Conservation (phyloP, 331 rosid genomes). For the Erythrophleum ivorense region DNA sequence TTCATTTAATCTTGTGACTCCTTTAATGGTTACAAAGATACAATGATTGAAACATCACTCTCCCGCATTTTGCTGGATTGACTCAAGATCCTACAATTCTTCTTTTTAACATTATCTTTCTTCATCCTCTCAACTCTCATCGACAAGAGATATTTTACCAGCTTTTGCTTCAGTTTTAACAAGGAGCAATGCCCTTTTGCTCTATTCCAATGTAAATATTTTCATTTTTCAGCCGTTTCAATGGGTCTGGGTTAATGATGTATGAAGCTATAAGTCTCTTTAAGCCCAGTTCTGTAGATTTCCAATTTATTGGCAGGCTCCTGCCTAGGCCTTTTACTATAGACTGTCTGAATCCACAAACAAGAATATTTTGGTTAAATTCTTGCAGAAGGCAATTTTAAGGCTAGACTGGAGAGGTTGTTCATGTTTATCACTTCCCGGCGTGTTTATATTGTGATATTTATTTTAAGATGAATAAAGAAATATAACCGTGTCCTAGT, state of each 20-base stretch:
- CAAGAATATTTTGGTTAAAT: too few species aligned
- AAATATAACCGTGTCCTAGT: too few species aligned
- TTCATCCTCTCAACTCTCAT: slow-evolving; percentile 51
- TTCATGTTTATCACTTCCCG: too few species aligned
- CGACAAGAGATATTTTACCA: slow-evolving; percentile 58
- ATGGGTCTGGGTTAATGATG: neutral
- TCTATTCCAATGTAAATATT: too few species aligned
- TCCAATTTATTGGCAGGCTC: neutral
- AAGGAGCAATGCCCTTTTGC: slow-evolving; percentile 9
- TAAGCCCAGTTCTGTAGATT: neutral
- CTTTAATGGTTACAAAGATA: slow-evolving; percentile 31
- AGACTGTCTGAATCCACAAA: neutral
- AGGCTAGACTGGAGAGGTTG: too few species aligned
- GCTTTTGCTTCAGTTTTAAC: slow-evolving; percentile 68
- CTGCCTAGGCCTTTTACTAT: neutral
- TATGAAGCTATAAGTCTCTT: too few species aligned
- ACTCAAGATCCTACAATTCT: slow-evolving; percentile 60
- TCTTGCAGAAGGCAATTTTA: too few species aligned
- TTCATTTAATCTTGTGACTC: slow-evolving; percentile 9
- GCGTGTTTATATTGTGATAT: too few species aligned
- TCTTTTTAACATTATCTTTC: slow-evolving; percentile 65
- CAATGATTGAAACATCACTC: slow-evolving; percentile 56
- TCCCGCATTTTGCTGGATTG: slow-evolving; percentile 20
- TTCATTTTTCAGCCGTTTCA: too few species aligned
- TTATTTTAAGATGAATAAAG: too few species aligned